Conservation (phyloP, 192 early-diverging fungal species). For the Coemansia sp. region DNA sequence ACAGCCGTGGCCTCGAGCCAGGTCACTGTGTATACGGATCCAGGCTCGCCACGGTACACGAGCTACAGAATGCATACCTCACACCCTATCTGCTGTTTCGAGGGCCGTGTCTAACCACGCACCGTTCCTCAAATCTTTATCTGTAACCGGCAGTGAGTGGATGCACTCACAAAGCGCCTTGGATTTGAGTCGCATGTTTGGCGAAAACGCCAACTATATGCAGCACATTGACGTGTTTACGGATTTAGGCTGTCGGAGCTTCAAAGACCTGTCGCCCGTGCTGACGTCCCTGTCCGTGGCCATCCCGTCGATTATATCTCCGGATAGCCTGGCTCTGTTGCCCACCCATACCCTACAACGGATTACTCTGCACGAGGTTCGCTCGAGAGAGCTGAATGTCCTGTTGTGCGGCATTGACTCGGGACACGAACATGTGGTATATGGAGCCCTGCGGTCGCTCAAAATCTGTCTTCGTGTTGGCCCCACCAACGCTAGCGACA, state of each 20-base stretch:
- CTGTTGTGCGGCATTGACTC: too few species aligned
- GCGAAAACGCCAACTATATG: constrained; percentile 1
- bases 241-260: constrained; percentile 12
- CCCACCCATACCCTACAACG: constrained; percentile 9
- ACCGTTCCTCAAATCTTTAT: constrained; percentile 13
- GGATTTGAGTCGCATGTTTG: constrained; percentile 10
- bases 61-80: background rate
- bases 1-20: constrained; percentile 12
- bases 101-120: constrained; percentile 12
- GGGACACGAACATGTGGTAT: too few species aligned
- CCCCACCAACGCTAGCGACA: too few species aligned
- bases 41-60: constrained; percentile 1
- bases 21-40: constrained; percentile 18
- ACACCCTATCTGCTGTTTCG: constrained; percentile 5
- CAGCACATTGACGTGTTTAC: constrained; percentile 21
- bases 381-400: too few species aligned
- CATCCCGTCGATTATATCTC: constrained; percentile 1
- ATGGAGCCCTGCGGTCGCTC: too few species aligned
- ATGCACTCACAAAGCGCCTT: constrained; percentile 2
- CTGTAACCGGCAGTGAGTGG: constrained; percentile 2
- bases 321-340: constrained; percentile 10
- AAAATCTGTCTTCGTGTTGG: too few species aligned
- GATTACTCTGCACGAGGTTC: constrained; percentile 16
- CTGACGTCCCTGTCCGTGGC: constrained; percentile 23
- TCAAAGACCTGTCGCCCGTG: constrained; percentile 2